Evolutionary conservation across 495 filamentous ascomycete genomes (phyloP), one percentile per base, ranked within the genome.

Genomic region (Cercophora samala): DNA sequence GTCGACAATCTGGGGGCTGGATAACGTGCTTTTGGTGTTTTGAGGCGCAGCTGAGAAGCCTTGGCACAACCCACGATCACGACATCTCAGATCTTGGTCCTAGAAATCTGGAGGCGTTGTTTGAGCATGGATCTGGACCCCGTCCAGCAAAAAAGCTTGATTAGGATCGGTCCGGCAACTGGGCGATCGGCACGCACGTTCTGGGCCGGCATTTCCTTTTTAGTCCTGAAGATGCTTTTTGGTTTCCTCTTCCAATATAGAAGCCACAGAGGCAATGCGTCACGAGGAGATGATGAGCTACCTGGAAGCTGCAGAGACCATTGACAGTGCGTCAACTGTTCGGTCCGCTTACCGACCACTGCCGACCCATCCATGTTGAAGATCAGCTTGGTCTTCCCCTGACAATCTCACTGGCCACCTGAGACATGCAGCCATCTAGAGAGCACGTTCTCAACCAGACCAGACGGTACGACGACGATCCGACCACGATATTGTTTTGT

Each of bases 1-100:
- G 4, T 46, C 37, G 2, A 18, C 24, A 62, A 46, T 25, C n/a
- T 26, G 18, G 18, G 26, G 60, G 60, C 24, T 61, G 29, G 8
- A 62, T 62, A 62, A 62, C 60, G 60, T 29, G 9, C 29, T 62
- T 62, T 15, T 25, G 58, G 21, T 9, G 58, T 26, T 25, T 25
- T 22, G 17, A 23, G 54, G 54, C 22, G 5, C 58, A 60, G 24
- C 53, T 22, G n/a, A 42, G 15, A 17, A 17, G 15, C 25, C 52
- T 61, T 66, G 55, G 25, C 56, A 25, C 42, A 68, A 63, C 66
- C 66, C 66, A 62, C 69, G 69, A 71, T 71, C 69, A 65, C 69
- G 63, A 66, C 63, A 68, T 65, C 53, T 67, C 58, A n/a, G 24
- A 55, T 22, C 59, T 59, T 22, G 66, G 17, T 25, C 25, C 58